Evolutionary conservation across 176 grass and related monocot species (phyloP).

Genomic region (Tuctoria greenei): DNA sequence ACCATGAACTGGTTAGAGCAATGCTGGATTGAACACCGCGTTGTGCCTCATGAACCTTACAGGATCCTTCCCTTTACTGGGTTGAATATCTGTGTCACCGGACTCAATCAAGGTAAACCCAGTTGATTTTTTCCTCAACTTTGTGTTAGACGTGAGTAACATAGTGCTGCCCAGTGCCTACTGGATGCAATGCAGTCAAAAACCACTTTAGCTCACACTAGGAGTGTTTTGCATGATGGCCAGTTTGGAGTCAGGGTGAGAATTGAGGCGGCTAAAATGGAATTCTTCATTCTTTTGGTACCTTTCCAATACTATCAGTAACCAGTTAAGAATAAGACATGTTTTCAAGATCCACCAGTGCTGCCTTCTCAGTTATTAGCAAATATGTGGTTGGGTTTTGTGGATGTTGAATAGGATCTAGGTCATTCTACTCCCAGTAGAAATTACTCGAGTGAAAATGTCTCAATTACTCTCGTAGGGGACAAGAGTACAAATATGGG

Average conservation of each 20-base stretch:
- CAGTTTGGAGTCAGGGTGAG: background rate
- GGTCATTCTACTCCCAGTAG: background rate
- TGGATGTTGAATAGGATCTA: background rate
- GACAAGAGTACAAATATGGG: no score
- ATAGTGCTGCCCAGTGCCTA: background rate
- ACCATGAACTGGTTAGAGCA: conserved; percentile 70
- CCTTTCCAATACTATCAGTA: background rate
- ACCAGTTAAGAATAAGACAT: background rate
- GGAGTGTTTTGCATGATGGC: background rate
- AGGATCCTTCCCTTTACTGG: conserved; percentile 90
- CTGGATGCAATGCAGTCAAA: background rate
- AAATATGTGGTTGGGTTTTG: conserved; percentile 5
- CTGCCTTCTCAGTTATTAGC: background rate
- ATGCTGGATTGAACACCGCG: conserved; percentile 89
- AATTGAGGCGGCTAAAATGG: background rate
- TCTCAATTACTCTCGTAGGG: no score
- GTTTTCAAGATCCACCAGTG: background rate
- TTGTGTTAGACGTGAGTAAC: conserved; percentile 17
- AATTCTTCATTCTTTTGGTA: background rate
- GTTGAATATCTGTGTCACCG: conserved; percentile 86
- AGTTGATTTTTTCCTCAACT: conserved; percentile 13
- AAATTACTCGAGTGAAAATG: no score
- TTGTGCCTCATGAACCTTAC: conserved; percentile 91
- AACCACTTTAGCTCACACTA: background rate
- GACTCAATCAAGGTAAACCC: conserved; percentile 61